Conservation (phyloP, 2,329 filamentous ascomycete species). For the Arthrinium puccinioides region DNA sequence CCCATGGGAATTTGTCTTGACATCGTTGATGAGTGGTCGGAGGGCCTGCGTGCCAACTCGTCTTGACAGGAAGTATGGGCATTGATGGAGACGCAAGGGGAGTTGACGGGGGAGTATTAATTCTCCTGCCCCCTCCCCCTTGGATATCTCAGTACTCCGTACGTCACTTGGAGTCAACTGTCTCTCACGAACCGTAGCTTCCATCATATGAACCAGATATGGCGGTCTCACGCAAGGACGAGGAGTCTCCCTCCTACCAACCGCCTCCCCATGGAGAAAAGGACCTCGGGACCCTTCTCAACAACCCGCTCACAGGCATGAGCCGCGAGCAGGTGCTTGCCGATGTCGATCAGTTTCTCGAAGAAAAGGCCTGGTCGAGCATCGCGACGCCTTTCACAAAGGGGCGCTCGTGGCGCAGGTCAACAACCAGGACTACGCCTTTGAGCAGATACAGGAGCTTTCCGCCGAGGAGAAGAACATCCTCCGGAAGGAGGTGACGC, state of each 20-base stretch:
- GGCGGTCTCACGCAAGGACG: not conserved
- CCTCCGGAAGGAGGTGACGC: slow-evolving; percentile 49
- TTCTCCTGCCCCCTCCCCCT: not conserved
- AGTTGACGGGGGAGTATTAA: not conserved
- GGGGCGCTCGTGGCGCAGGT: slow-evolving; percentile 13
- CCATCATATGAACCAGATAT: not conserved
- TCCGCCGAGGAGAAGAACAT: slow-evolving; percentile 47
- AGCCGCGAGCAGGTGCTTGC: slow-evolving; percentile 8
- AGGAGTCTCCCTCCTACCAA: too few relatives aligned
- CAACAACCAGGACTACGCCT: slow-evolving; percentile 33
- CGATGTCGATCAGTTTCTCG: slow-evolving; percentile 29
- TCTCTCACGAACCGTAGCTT: not conserved
- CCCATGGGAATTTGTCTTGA: too few relatives aligned
- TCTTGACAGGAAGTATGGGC: too few relatives aligned
- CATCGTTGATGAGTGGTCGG: too few relatives aligned
- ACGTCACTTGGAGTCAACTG: not conserved
- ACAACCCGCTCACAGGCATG: slow-evolving; percentile 8
- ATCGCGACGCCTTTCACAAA: slow-evolving; percentile 33
- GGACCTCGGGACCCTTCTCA: slow-evolving; percentile 1
- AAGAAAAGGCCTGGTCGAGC: slow-evolving; percentile 22
- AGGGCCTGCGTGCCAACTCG: too few relatives aligned
- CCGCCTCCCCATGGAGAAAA: too few relatives aligned
- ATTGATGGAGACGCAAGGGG: too few relatives aligned
- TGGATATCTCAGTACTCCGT: not conserved
- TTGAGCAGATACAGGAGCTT: slow-evolving; percentile 37